Evolutionary conservation across 805 yeast genomes (phyloP).

Genomic region (Phaffomyces antillensis): DNA sequence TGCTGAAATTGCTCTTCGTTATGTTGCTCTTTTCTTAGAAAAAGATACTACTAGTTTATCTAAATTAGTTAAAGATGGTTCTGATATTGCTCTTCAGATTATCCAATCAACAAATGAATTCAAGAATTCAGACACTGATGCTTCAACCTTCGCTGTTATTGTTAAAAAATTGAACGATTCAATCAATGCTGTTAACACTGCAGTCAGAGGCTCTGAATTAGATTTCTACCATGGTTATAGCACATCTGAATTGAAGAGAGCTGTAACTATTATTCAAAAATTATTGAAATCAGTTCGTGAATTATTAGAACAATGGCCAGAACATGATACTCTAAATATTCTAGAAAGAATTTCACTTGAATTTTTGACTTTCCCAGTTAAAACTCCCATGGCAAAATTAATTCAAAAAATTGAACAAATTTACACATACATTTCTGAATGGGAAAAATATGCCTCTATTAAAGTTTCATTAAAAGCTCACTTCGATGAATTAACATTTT

Average conservation of each 20-base stretch:
- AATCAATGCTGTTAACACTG: conserved; percentile 23
- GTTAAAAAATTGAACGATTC: conserved; percentile 29
- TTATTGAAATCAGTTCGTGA: conserved; percentile 38
- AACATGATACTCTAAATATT: conserved; percentile 80
- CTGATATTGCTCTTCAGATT: conserved; percentile 26
- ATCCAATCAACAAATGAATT: conserved; percentile 19
- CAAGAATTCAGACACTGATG: conserved; percentile 17
- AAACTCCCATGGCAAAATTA: conserved; percentile 68
- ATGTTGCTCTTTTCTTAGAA: conserved; percentile 35
- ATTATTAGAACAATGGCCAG: conserved; percentile 77
- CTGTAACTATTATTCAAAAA: conserved; percentile 42
- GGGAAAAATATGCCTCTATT: conserved; percentile 88
- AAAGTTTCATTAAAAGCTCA: conserved; percentile 57
- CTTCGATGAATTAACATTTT: conserved; percentile 49
- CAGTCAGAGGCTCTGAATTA: conserved; percentile 28
- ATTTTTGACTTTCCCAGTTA: conserved; percentile 51
- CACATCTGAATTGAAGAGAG: conserved; percentile 51
- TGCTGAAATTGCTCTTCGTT: conserved; percentile 40
- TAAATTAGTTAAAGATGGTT: conserved; percentile 35
- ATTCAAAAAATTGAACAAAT: conserved; percentile 83
- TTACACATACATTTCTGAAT: conserved; percentile 74
- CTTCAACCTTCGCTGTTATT: conserved; percentile 29
- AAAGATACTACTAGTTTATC: conserved; percentile 13
- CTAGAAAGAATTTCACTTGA: conserved; percentile 59
- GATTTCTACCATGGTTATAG: conserved; percentile 63